phyloP scores from a whole-genome alignment of 2,329 filamentous ascomycete genomes.

The Fonsecaea erecta region DNA sequence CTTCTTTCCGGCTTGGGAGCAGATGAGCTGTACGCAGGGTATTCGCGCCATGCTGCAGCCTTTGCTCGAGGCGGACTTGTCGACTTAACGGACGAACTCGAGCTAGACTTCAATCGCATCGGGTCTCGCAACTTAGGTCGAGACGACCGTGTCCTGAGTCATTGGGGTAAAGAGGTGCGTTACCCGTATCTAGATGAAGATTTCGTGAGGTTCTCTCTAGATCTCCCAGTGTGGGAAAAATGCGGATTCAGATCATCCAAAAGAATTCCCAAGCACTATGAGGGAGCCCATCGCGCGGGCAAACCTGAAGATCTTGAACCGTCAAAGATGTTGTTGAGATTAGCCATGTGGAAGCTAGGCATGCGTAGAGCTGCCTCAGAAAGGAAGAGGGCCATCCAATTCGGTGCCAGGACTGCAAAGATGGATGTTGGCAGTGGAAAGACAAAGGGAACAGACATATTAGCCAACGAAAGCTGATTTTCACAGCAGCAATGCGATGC shows the following conservation, averaged over 20 bases:
- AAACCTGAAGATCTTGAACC: conserved; percentile 62
- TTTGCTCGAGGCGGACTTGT: conserved; percentile 71
- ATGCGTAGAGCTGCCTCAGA: conserved; percentile 75
- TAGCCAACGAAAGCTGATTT: conserved; percentile 30
- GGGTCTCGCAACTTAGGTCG: conserved; percentile 93
- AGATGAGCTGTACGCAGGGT: conserved; percentile 94
- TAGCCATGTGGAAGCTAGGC: conserved; percentile 74
- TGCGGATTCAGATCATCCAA: conserved; percentile 72
- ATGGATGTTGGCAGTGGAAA: conserved; percentile 65
- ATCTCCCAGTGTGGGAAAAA: conserved; percentile 77
- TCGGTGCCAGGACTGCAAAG: conserved; percentile 80
- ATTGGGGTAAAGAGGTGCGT: conserved; percentile 86
- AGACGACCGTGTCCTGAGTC: conserved; percentile 86
- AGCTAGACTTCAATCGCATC: conserved; percentile 81
- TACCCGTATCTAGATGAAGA: conserved; percentile 91
- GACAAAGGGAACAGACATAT: conserved; percentile 69
- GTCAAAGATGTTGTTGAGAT: conserved; percentile 78
- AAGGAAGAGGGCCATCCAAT: conserved; percentile 92
- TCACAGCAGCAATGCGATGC: not conserved
- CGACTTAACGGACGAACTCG: conserved; percentile 78
- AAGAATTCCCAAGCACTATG: conserved; percentile 31
- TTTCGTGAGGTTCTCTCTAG: conserved; percentile 80
- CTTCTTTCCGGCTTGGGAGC: conserved; percentile 91
- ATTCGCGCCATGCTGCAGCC: conserved; percentile 79
- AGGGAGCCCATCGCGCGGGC: conserved; percentile 5